Base-by-base conservation (phyloP, 768 basidiomycete genomes). In the Porphyrellus cyaneotinctus region DNA sequence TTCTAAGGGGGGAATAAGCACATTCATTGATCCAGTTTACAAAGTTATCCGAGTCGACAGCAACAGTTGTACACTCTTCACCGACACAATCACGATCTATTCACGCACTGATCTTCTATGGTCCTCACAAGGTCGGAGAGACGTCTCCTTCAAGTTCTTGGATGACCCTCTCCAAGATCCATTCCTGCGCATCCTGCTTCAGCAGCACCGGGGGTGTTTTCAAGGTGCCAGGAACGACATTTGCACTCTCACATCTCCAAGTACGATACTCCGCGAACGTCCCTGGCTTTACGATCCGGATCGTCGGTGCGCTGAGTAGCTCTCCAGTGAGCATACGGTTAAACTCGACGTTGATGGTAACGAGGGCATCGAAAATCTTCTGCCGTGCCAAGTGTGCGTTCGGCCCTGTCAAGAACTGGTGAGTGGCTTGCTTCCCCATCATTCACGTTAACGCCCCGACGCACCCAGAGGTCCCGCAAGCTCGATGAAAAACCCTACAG, bases 281-380 rank as follows among this genome's bases (percentile, higher is more conserved):
- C 9, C 65, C 61, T 1, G 47, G 20, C 20, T 58, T 49, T 5
- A 67, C 47, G 3, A 67, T 47, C 5, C 61, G 61, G 39, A 67
- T 52, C 30, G 63, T 63, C 2, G 65, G 65, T 8, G 57, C 38
- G 11, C 55, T 33, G 1, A 53, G 41, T 17, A 24, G 22, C 8
- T 49, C 54, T 1, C 12, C 22, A 2, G 52, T 41, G 9, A 56
- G 32, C 14, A 43, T 52, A 24, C 3, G 10, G 6, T 39, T 26
- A 14, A 39, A 43, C 17, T 41, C 38, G 1, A 4, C 2, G 13
- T 61, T 51, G 1, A 39, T 30, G 14, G 42, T 13, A 3, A 42
- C 41, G 26, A 64, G 56, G 6, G 49, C 45, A 26, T 62, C 60
- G n/a, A 54, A 46, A 5, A 58, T 10, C 38, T 35, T 45, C 8